Percentiles rank a stretch among this genome's conserved stretches.
Conservation (phyloP, 1,284 basidiomycete genomes). For the Ceratobasidium sp. region DNA sequence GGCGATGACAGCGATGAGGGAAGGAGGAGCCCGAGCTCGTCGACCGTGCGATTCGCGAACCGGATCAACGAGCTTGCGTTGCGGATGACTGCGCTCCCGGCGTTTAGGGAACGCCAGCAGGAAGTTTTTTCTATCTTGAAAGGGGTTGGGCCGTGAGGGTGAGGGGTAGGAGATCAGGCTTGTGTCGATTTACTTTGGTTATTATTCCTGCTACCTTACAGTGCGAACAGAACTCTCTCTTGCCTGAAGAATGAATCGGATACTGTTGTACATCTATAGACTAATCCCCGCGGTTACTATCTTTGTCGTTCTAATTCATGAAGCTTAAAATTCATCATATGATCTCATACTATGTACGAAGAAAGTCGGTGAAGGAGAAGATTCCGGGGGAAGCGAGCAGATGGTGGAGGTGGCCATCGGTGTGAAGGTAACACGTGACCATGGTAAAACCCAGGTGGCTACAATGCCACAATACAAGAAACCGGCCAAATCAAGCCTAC, state of each 20-base stretch:
- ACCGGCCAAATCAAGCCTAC: no score
- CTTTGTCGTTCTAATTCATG: not conserved
- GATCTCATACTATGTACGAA: not conserved
- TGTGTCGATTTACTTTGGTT: not conserved
- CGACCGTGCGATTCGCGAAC: constrained; percentile 77
- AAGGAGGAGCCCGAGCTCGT: constrained; percentile 68
- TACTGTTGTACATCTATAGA: not conserved
- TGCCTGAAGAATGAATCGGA: constrained; percentile 1
- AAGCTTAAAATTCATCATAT: not conserved
- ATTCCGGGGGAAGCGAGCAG: no score
- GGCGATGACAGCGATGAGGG: constrained; percentile 41
- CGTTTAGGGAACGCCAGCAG: constrained; percentile 78
- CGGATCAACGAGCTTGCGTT: constrained; percentile 78
- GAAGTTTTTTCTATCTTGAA: constrained; percentile 77
- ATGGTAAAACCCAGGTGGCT: no score
- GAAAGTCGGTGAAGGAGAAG: not conserved
- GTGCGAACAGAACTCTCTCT: constrained; percentile 5
- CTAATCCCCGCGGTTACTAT: not conserved
- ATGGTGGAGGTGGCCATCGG: no score
- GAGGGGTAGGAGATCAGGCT: not conserved
- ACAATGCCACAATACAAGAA: no score
- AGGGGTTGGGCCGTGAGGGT: constrained; percentile 55
- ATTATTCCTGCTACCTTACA: not conserved
- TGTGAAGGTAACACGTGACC: no score
- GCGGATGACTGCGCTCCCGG: constrained; percentile 73